Evolutionary conservation across 2,329 filamentous ascomycete species (phyloP).

Genomic region (Elsinoe fawcettii): DNA sequence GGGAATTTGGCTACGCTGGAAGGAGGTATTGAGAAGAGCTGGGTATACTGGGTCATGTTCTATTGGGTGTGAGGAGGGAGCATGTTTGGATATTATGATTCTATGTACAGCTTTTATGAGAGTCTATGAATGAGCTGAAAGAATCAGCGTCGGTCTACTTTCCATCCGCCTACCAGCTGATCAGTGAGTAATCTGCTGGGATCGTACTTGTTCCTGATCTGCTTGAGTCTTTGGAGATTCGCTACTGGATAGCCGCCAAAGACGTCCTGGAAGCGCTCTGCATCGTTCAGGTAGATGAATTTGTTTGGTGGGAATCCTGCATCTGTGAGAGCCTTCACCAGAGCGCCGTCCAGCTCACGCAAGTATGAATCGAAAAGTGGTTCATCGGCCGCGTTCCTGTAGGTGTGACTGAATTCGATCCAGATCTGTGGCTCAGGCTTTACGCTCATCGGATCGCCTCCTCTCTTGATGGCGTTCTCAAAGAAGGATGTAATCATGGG

Average conservation of each 20-base stretch:
- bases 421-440: slow-evolving; percentile 9
- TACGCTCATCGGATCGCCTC: slow-evolving; percentile 2
- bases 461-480: background rate
- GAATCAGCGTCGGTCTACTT: background rate
- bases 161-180: slow-evolving; percentile 10
- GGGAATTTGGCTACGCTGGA: background rate
- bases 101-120: background rate
- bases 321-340: slow-evolving; percentile 21
- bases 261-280: slow-evolving; percentile 34
- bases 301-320: slow-evolving; percentile 25
- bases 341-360: slow-evolving; percentile 31
- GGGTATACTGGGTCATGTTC: too few species aligned
- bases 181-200: slow-evolving; percentile 26
- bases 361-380: slow-evolving; percentile 30
- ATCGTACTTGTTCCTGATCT: slow-evolving; percentile 38
- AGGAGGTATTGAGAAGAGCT: background rate
- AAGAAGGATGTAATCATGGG: slow-evolving; percentile 1
- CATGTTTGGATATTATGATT: background rate
- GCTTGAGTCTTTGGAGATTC: slow-evolving; percentile 32
- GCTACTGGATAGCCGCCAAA: slow-evolving; percentile 34
- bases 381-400: slow-evolving; percentile 20
- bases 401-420: slow-evolving; percentile 8
- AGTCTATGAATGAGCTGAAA: too few species aligned
- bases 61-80: too few species aligned
- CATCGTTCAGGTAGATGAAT: slow-evolving; percentile 27